These are phyloP conservation scores for Linum tenue DNA, from an alignment of 345 rosid species.

Conservation along the genomic window DNA sequence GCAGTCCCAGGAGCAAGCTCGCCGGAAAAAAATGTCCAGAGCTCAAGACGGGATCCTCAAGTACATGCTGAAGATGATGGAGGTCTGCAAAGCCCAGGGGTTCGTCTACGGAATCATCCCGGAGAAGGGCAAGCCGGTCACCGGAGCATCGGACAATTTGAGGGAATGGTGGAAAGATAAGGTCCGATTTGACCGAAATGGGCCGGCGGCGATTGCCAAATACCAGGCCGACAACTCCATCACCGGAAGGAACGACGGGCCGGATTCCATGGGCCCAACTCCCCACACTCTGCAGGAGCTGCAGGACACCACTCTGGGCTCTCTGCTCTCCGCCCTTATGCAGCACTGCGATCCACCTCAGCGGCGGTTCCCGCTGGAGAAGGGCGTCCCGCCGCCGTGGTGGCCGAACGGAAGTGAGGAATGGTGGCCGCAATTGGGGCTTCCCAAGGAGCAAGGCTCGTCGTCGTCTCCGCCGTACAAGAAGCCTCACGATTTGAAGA, in stretches of 20 bases:
- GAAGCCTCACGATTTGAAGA: conserved; percentile 97
- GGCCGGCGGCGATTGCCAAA: conserved; percentile 78
- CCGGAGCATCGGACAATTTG: conserved; percentile 85
- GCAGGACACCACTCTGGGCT: conserved; percentile 95
- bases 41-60: conserved; percentile 83
- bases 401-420: conserved; percentile 93
- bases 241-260: conserved; percentile 44
- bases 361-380: conserved; percentile 75
- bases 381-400: conserved; percentile 89
- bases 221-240: conserved; percentile 50
- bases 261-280: conserved; percentile 46
- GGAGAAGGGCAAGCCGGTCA: conserved; percentile 75
- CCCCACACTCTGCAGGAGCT: conserved; percentile 79
- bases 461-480: conserved; percentile 66
- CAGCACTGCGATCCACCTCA: conserved; percentile 93
- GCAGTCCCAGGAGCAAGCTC: conserved; percentile 65
- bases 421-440: conserved; percentile 74
- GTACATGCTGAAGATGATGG: conserved; percentile 85
- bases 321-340: conserved; percentile 73
- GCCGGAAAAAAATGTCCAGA: conserved; percentile 71
- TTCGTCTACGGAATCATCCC: conserved; percentile 88
- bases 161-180: conserved; percentile 98
- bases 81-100: conserved; percentile 80
- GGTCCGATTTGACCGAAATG: conserved; percentile 87
- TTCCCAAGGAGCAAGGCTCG: conserved; percentile 56